Evolutionary conservation across 2,329 filamentous ascomycete genomes (phyloP), one percentile per base, ranked within the genome.

Genomic region (Periconia digitata): DNA sequence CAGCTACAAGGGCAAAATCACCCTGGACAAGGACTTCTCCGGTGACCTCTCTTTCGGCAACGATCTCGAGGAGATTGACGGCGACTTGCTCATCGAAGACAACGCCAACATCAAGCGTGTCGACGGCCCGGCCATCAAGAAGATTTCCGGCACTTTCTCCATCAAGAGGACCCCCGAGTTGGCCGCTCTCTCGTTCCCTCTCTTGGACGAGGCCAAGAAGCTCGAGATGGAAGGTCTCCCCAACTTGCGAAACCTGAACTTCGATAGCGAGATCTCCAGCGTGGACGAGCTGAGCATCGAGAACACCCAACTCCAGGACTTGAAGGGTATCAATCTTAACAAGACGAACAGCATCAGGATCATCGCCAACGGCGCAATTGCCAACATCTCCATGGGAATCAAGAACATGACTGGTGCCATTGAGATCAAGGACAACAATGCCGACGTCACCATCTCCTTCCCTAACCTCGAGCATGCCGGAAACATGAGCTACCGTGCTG

Each of bases 401-500:
- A 80, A 80, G 71, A 92, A 89, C 76, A 82, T 96, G 63, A 87
- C 81, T 57, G 79, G 82, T 47, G 72, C 79, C 40, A 77, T 96
- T 44, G 85, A 81, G 64, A 85, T 99, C 69, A 83, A 85, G 62
- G 85, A 86, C 78, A 99, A 99, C 79, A 86, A 87, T 67, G 76
- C 82, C 58, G 79, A 84, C 57, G 81, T 96, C 60, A 75, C 80
- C 52, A 78, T 95, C 59, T 80, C 79, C 49, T 86, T 99, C 74
- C 85, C 89, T 65, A 86, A 92, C 76, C 84, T 99, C 22, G 76
- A 84, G 68, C 84, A 81, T 76, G 89, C 90, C 60, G 83, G 83
- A 74, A 90, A 92, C 80, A 82, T 92, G 78, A 90, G 87, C 53
- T 85, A 94, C 76, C 81, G 85, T 71, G 92, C 94, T 76, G 85